A percentile compares a stretch with the other conserved stretches of the same genome.
Evolutionary conservation across 2,329 filamentous ascomycete species (phyloP).

Genomic region (Dothiorella sarmentorum): DNA sequence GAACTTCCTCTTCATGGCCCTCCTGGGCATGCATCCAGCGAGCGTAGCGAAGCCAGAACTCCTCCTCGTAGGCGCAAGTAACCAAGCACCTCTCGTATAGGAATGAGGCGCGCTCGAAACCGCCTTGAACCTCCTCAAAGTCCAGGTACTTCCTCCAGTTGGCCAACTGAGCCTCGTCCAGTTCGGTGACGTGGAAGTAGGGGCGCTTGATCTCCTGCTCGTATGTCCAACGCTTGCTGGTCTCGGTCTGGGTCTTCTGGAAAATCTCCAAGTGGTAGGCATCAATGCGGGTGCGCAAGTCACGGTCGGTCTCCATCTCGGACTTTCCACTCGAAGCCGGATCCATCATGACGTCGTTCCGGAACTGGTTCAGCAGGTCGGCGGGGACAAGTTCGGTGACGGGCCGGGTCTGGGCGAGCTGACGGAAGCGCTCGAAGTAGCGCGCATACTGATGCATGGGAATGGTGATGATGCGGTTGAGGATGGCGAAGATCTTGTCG

Average conservation of each 20-base stretch:
- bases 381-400: constrained; percentile 68
- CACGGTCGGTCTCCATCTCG: constrained; percentile 77
- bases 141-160: constrained; percentile 98
- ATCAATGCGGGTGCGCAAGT: constrained; percentile 77
- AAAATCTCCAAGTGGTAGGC: constrained; percentile 78
- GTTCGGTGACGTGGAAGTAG: constrained; percentile 93
- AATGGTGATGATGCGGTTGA: constrained; percentile 78
- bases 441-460: constrained; percentile 94
- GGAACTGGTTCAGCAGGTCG: constrained; percentile 65
- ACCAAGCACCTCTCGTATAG: constrained; percentile 93
- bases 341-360: constrained; percentile 68
- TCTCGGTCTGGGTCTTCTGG: constrained; percentile 77
- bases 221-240: constrained; percentile 89
- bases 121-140: constrained; percentile 84
- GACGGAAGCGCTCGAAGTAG: constrained; percentile 88
- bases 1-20: constrained; percentile 81
- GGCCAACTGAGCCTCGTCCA: constrained; percentile 76
- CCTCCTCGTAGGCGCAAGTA: constrained; percentile 90
- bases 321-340: constrained; percentile 49
- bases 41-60: constrained; percentile 97
- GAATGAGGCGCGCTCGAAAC: constrained; percentile 70
- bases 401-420: constrained; percentile 69
- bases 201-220: constrained; percentile 93
- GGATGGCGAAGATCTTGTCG: constrained; percentile 80
- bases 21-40: constrained; percentile 85